Evolutionary conservation across 305 asterid genomes (phyloP).

Genomic region (Rubia peregrina): DNA sequence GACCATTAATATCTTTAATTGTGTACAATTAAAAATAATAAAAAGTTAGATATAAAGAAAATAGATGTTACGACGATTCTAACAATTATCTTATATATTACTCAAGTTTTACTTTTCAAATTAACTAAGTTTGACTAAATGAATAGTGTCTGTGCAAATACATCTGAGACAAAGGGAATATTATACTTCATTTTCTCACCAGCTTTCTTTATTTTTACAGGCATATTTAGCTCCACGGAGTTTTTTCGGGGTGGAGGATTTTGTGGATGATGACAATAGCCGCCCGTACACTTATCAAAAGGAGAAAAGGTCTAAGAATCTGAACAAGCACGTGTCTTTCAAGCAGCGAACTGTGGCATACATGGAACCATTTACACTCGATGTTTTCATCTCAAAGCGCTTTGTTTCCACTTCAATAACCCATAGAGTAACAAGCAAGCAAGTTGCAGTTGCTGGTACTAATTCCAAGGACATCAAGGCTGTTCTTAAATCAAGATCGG

Average conservation of each 20-base stretch:
- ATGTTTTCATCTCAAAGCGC: slow-evolving; percentile 80
- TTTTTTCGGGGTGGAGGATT: slow-evolving; percentile 94
- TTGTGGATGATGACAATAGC: slow-evolving; percentile 79
- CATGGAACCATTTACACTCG: slow-evolving; percentile 89
- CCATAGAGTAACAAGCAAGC: slow-evolving; percentile 90
- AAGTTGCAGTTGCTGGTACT: slow-evolving; percentile 95
- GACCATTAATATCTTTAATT: no score
- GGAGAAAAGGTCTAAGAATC: slow-evolving; percentile 73
- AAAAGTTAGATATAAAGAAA: no score
- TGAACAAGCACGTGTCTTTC: slow-evolving; percentile 71
- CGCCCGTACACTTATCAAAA: slow-evolving; percentile 81
- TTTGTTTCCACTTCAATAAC: slow-evolving; percentile 88
- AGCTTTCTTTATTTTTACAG: slow-evolving; percentile 31
- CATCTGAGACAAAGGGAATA: no score
- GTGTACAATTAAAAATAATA: no score
- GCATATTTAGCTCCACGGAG: slow-evolving; percentile 63
- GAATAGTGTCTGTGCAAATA: no score
- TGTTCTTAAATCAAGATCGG: slow-evolving; percentile 68
- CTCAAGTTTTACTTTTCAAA: no score
- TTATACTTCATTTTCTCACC: slow-evolving; percentile 1
- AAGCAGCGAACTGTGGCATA: slow-evolving; percentile 81
- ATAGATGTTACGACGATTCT: no score
- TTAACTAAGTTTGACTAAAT: no score
- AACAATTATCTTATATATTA: no score
- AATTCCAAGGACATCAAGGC: slow-evolving; percentile 93